Base-by-base conservation (phyloP, 2,329 filamentous ascomycete genomes). In the Neofusicoccum kwambonambiense region DNA sequence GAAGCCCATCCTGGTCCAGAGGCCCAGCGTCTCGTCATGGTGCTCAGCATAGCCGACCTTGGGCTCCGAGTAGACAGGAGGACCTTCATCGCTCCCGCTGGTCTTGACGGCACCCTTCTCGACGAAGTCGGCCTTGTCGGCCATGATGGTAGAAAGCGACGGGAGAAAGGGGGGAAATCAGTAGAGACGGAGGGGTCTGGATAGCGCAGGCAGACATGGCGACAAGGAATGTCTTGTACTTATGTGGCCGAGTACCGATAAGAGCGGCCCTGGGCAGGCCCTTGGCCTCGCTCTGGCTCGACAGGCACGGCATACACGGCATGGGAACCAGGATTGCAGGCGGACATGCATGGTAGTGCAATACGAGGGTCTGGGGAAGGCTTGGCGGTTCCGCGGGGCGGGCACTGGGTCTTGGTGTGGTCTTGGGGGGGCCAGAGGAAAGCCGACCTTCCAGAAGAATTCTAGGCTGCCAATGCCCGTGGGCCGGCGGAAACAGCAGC, bases 1-100 rank as follows among this genome's bases (percentile, higher is more conserved):
- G 66, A 69, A 72, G n/a, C 77, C 77, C 72, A 76, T 76, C 19
- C 75, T 70, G 3, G 77, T 78, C 75, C 75, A 77, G 67, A 78
- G 75, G 35, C 71, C 63, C 8, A 72, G 63, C 45, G 67, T 34
- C 17, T 47, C 50, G 2, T 62, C 5, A 12, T 31, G 31, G 7
- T 42, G 17, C n/a, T 51, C 58, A 11, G 37, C 34, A 39, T 49
- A 49, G 9, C 19, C 58, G 17, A 17, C 44, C 37, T 52, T 19
- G 4, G 37, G 37, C 31, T 47, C 41, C 12, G 11, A 4, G 15
- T 58, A 49, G 15, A 37, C 11, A 2, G 54, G 54, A 35, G 50
- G 51, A 4, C 7, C 27, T 6, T 64, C 52, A 50, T 64, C 51
- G 62, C 62, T 64, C 31, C 50, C 50, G 52, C 41, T 57, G 8